phyloP scores from a whole-genome alignment of 2,329 filamentous ascomycete species.

The Colletotrichum nymphaeae region DNA sequence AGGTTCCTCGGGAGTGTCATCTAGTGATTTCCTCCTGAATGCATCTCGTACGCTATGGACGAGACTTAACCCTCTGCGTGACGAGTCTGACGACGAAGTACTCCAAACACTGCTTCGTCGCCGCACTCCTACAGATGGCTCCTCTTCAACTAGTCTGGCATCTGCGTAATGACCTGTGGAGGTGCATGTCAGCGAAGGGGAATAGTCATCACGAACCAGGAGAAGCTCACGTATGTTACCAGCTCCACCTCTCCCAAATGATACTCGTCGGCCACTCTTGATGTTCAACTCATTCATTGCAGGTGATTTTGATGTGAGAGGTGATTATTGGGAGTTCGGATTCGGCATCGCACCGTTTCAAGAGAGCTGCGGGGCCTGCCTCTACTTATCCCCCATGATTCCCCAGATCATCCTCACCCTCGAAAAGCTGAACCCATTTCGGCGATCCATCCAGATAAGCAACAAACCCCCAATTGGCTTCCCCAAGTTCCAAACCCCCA shows the following conservation, averaged over 20 bases:
- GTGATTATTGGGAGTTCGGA: no score
- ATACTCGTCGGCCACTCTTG: slow-evolving; percentile 10
- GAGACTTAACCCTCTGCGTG: not conserved
- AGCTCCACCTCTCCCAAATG: slow-evolving; percentile 16
- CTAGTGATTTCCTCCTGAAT: not conserved
- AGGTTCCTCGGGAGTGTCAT: not conserved
- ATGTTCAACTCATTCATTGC: slow-evolving; percentile 20
- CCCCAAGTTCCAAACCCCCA: not conserved
- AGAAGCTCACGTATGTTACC: slow-evolving; percentile 23
- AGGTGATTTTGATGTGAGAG: not conserved
- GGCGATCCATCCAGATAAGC: not conserved
- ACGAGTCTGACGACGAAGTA: not conserved
- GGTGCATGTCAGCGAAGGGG: not conserved
- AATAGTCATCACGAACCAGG: not conserved
- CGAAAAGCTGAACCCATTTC: not conserved
- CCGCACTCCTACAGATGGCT: not conserved
- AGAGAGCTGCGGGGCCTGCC: not conserved
- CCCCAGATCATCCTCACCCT: not conserved
- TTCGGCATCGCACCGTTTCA: not conserved
- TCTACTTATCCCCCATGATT: not conserved
- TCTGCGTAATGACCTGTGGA: slow-evolving; percentile 14
- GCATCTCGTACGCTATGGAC: slow-evolving; percentile 1
- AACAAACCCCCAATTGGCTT: not conserved
- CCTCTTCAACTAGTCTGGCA: not conserved
- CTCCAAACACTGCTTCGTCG: slow-evolving; percentile 16